A percentile compares a stretch with the other conserved stretches of the same genome.
Conservation (phyloP, 257 asterid species). For the Jaltomata sinuosa region DNA sequence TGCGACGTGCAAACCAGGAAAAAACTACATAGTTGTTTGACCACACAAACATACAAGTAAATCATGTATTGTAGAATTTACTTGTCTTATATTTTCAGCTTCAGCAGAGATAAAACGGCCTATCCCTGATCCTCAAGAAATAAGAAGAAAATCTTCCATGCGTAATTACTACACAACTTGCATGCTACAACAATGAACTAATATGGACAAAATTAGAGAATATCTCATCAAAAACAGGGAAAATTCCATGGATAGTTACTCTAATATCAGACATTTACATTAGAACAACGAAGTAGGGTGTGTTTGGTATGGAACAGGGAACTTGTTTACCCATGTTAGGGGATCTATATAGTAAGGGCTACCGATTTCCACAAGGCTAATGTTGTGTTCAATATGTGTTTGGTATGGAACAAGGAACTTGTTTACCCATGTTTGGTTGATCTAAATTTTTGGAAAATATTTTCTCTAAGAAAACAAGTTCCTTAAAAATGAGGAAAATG, state of each 20-base stretch:
- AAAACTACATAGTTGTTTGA: not conserved
- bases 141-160: not conserved
- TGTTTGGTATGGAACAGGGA: no score
- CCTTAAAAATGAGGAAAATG: not conserved
- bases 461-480: not conserved
- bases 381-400: no score
- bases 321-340: no score
- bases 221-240: not conserved
- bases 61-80: not conserved
- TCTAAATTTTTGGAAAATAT: not conserved
- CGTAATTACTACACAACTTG: not conserved
- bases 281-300: not conserved
- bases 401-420: not conserved
- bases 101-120: not conserved
- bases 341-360: no score
- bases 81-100: not conserved
- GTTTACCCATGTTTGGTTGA: not conserved
- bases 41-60: not conserved
- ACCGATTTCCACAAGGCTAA: no score
- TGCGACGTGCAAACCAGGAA: not conserved
- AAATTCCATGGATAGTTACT: not conserved
- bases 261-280: not conserved
- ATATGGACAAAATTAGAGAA: not conserved
- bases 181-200: not conserved
- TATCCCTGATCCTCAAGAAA: not conserved